phyloP scores from a whole-genome alignment of 768 basidiomycete genomes.

The Agaricus blazei region DNA sequence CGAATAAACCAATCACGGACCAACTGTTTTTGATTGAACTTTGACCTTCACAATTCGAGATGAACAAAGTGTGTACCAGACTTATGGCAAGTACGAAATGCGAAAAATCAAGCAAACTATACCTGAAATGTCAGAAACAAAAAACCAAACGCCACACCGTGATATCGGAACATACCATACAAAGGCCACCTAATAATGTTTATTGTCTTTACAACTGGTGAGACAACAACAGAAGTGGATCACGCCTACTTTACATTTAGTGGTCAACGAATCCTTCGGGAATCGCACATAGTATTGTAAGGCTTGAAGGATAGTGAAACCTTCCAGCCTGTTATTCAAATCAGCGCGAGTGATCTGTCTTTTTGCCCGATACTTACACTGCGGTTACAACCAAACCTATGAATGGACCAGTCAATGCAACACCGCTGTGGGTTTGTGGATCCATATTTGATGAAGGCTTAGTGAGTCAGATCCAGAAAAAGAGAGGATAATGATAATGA shows the following conservation, averaged over 20 bases:
- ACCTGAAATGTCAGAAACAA: neutral
- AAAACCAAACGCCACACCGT: neutral
- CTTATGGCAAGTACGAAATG: neutral
- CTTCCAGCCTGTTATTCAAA: neutral
- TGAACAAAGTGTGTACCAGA: neutral
- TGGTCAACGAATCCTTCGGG: neutral
- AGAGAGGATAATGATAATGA: too few species aligned
- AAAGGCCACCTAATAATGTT: neutral
- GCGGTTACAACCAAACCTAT: too few species aligned
- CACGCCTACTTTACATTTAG: neutral
- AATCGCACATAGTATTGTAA: neutral
- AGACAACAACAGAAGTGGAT: neutral
- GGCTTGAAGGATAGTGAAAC: constrained; percentile 3
- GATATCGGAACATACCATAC: neutral
- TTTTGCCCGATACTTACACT: too few species aligned
- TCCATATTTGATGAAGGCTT: too few species aligned
- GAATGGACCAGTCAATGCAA: too few species aligned
- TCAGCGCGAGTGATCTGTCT: too few species aligned
- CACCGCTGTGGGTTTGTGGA: too few species aligned
- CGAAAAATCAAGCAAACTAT: neutral
- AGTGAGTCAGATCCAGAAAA: too few species aligned
- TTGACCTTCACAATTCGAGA: neutral
- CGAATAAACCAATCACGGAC: neutral
- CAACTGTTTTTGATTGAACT: neutral
- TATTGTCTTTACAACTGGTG: neutral